A percentile compares a stretch with the other conserved stretches of the same genome.
These are phyloP conservation scores for Chlorella ohadii DNA, from an alignment of 139 green algal genomes.

Conservation along the genomic window DNA sequence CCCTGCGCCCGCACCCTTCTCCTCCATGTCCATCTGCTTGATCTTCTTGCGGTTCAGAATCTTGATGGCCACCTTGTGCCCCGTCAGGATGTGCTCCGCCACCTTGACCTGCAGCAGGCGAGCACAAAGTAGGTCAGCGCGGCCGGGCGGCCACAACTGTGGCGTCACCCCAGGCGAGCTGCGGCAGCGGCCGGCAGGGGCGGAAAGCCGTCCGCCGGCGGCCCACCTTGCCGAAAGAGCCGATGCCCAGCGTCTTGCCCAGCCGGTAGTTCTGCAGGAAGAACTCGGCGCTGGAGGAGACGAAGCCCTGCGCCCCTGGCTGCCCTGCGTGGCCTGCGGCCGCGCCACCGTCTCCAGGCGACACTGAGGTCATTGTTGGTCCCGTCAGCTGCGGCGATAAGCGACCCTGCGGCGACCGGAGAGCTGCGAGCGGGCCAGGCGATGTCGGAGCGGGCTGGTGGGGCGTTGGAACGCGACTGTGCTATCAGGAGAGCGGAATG, in stretches of 20 bases:
- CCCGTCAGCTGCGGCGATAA: background rate
- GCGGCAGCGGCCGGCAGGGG: no score
- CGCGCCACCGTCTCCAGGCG: background rate
- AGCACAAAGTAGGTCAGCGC: background rate
- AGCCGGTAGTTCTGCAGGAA: conserved; percentile 97
- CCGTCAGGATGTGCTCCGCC: conserved; percentile 97
- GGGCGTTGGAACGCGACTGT: no score
- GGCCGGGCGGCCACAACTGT: no score
- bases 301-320: conserved; percentile 11
- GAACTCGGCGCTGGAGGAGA: conserved; percentile 71
- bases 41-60: conserved; percentile 99
- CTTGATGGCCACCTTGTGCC: conserved; percentile 99
- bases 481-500: no score
- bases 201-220: no score
- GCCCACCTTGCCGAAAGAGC: conserved; percentile 96
- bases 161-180: no score
- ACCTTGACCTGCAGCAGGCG: conserved; percentile 87
- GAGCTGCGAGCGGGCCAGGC: no score
- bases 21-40: conserved; percentile 99
- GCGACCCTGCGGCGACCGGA: no score
- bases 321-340: background rate
- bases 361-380: conserved; percentile 18
- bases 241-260: conserved; percentile 98
- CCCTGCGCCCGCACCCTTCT: conserved; percentile 82
- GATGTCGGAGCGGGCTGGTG: no score